Base-by-base conservation (phyloP, 768 basidiomycete species). In the Podaxis sp. region DNA sequence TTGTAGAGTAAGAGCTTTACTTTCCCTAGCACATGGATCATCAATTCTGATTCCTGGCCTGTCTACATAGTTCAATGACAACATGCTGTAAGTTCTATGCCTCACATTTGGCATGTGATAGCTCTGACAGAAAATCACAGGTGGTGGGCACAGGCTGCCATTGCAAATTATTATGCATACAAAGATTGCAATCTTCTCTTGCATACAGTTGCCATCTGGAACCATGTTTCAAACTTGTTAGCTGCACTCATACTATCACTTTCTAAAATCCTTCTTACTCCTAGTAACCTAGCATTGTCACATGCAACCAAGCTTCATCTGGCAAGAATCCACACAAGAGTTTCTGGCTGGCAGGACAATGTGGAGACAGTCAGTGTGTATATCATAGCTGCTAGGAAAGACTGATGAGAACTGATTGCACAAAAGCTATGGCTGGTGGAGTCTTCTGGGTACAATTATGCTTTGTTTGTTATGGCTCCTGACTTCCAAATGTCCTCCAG, bases 111-210 rank as follows among this genome's bases (percentile, higher is more conserved):
- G 5, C 13, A 6, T 19, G 19, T 33, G 47, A 4, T 43, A 46
- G 13, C 43, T 2, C 22, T 33, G 43, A 41, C 24, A 12, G 29
- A 7, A 29, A 43, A 22, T 11, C 9, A 27, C 41, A 77, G 82
- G 63, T 85, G 82, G 83, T 84, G 83, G 83, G 83, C 80, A 3
- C 78, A 76, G 61, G 78, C 82, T n/a, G 79, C 81, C 1, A 66
- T 80, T 46, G 82, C 83, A 56, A 81, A 76, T 7, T 79, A 80
- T 65, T 75, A 79, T 58, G 80, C 80, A 2, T 85, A 84, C 59
- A 71, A 69, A 17, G 79, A 83, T 64, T 59, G 67, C 2, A 76
- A 72, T 27, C 68, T 83, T 13, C 65, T 83, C 46, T 70, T 71
- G 1, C 77, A 83, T 63, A 81, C 80, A 0, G 71, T 81, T 38